phyloP scores from a whole-genome alignment of 306 rosid species.

The Lablab purpureus region DNA sequence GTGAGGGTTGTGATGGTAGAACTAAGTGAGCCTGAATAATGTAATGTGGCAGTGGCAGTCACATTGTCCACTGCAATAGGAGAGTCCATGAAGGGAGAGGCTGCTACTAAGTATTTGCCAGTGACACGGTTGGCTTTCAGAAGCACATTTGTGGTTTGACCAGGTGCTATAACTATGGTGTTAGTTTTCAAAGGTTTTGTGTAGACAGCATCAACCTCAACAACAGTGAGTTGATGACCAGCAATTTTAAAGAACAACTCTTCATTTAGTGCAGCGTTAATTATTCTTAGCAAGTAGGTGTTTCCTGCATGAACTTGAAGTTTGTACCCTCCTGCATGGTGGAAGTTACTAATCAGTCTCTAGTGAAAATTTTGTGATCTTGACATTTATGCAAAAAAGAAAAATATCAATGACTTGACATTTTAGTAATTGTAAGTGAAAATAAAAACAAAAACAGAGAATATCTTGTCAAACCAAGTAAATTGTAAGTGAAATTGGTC shows the following conservation, averaged over 20 bases:
- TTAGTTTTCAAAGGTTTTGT: constrained; percentile 77
- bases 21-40: constrained; percentile 54
- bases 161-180: constrained; percentile 81
- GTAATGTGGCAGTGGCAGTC: constrained; percentile 74
- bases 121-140: constrained; percentile 50
- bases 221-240: constrained; percentile 69
- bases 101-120: constrained; percentile 70
- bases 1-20: constrained; percentile 63
- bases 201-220: constrained; percentile 86
- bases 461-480: not conserved
- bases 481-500: not conserved
- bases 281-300: constrained; percentile 72
- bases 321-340: constrained; percentile 57
- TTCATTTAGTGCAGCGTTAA: constrained; percentile 92
- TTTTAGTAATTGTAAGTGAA: not conserved
- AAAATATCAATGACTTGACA: not conserved
- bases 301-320: constrained; percentile 61
- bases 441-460: not conserved
- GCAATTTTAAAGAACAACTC: constrained; percentile 89
- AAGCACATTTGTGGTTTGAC: constrained; percentile 88
- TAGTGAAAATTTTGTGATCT: not conserved
- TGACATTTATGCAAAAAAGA: not conserved
- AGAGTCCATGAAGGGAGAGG: constrained; percentile 80
- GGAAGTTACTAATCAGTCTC: not conserved
- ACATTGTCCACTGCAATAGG: constrained; percentile 67